Evolutionary conservation across 352 stramenopile genomes (phyloP).

Genomic region (Globisporangium emineosum): DNA sequence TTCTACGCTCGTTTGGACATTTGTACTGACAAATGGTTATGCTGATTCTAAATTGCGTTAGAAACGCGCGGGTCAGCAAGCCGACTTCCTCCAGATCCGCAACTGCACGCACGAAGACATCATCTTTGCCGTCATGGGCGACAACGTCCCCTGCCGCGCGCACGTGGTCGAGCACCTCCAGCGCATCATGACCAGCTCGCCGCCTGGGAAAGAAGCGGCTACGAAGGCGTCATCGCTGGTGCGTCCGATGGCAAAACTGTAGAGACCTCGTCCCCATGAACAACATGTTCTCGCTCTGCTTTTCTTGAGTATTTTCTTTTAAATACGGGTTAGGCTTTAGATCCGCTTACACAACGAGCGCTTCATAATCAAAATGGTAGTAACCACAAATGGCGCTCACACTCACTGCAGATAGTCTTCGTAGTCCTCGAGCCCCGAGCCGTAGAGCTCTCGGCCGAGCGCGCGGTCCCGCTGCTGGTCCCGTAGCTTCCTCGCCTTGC

Average conservation of each 20-base stretch:
- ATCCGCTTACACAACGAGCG: neutral
- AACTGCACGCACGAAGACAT: conserved; percentile 64
- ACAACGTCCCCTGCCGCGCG: conserved; percentile 40
- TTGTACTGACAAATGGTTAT: neutral
- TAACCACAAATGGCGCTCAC: neutral
- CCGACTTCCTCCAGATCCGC: conserved; percentile 39
- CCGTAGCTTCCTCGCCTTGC: conserved; percentile 38
- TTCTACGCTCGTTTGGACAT: neutral
- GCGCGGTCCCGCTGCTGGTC: conserved; percentile 39
- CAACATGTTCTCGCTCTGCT: neutral
- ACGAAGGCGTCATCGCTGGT: no score
- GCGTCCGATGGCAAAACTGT: neutral
- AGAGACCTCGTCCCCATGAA: neutral
- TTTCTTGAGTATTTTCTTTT: neutral
- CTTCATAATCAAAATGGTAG: conserved; percentile 3
- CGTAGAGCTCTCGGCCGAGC: conserved; percentile 48
- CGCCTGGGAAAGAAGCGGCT: neutral
- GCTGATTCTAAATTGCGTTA: conserved; percentile 20
- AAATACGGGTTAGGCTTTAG: conserved; percentile 1
- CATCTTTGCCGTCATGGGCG: conserved; percentile 68
- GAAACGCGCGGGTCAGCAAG: conserved; percentile 37
- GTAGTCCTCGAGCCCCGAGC: conserved; percentile 49
- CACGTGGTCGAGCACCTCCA: conserved; percentile 39
- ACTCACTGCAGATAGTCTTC: conserved; percentile 44
- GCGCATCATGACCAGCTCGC: conserved; percentile 27